Evolutionary conservation across 768 basidiomycete genomes (phyloP).

Genomic region (Suillus alpinus): DNA sequence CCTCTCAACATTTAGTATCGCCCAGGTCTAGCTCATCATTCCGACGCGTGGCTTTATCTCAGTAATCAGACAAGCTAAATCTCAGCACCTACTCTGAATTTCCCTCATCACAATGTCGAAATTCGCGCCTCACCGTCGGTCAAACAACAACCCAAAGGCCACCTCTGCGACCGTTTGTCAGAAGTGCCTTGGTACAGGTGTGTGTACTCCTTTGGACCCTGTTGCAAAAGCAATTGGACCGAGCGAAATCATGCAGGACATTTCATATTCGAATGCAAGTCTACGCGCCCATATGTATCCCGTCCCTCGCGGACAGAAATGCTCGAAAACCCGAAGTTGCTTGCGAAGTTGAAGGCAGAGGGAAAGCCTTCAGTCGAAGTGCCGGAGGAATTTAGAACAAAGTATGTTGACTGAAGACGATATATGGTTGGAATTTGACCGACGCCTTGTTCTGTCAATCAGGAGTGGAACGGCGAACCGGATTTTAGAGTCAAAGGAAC

Average conservation of each 20-base stretch:
- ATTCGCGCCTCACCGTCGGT: conserved; percentile 70
- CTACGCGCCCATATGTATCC: conserved; percentile 74
- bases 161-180: conserved; percentile 73
- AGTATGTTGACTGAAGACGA: conserved; percentile 42
- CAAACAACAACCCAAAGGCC: conserved; percentile 61
- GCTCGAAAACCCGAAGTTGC: conserved; percentile 70
- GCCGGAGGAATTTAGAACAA: conserved; percentile 87
- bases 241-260: conserved; percentile 55
- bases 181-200: conserved; percentile 74
- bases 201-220: conserved; percentile 10
- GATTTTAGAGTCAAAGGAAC: conserved; percentile 82
- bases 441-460: conserved; percentile 8
- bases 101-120: conserved; percentile 58
- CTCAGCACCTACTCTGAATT: background rate
- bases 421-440: background rate
- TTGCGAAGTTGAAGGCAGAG: conserved; percentile 65
- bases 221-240: conserved; percentile 2
- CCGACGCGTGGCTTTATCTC: background rate
- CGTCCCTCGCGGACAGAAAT: conserved; percentile 88
- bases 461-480: conserved; percentile 82
- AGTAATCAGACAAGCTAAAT: background rate
- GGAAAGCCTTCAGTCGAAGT: conserved; percentile 80
- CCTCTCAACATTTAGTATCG: background rate
- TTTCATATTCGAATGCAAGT: conserved; percentile 90
- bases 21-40: background rate